phyloP scores from a whole-genome alignment of 179 eudicot genomes.

The Heliamphora ciliata region DNA sequence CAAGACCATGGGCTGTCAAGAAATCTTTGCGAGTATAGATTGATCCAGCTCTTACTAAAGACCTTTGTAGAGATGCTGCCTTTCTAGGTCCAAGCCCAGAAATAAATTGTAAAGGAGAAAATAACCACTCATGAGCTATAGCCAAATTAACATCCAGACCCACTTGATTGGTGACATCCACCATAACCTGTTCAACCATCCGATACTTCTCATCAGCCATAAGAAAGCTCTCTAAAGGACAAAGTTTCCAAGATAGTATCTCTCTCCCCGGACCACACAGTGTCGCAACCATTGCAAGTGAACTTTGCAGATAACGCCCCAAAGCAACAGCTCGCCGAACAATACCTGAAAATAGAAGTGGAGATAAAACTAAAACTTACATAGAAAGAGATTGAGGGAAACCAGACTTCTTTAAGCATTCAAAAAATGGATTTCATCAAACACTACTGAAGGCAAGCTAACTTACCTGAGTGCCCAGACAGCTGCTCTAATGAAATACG shows the following conservation, averaged over 20 bases:
- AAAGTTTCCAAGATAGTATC: conserved; percentile 88
- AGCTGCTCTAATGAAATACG: conserved; percentile 84
- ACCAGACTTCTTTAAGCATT: conserved; percentile 13
- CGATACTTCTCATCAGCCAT: conserved; percentile 82
- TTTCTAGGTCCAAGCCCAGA: conserved; percentile 98
- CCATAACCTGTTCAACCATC: conserved; percentile 94
- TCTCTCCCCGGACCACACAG: conserved; percentile 89
- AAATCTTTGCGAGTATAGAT: conserved; percentile 76
- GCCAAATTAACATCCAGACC: conserved; percentile 93
- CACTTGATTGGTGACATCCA: conserved; percentile 94
- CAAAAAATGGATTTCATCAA: conserved; percentile 13
- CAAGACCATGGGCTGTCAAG: conserved; percentile 66
- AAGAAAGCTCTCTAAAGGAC: conserved; percentile 76
- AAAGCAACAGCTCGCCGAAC: conserved; percentile 92
- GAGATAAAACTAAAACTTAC: neutral
- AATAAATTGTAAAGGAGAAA: conserved; percentile 86
- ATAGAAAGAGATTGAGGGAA: neutral
- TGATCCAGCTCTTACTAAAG: conserved; percentile 69
- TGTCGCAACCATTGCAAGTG: conserved; percentile 90
- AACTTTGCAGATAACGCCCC: conserved; percentile 88
- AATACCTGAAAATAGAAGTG: conserved; percentile 46
- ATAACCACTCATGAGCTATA: conserved; percentile 90
- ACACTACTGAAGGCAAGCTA: neutral
- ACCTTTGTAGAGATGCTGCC: conserved; percentile 81
- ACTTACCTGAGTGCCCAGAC: conserved; percentile 67